Evolutionary conservation across 495 filamentous ascomycete species (phyloP).

Genomic region (Penicillium turbatum): DNA sequence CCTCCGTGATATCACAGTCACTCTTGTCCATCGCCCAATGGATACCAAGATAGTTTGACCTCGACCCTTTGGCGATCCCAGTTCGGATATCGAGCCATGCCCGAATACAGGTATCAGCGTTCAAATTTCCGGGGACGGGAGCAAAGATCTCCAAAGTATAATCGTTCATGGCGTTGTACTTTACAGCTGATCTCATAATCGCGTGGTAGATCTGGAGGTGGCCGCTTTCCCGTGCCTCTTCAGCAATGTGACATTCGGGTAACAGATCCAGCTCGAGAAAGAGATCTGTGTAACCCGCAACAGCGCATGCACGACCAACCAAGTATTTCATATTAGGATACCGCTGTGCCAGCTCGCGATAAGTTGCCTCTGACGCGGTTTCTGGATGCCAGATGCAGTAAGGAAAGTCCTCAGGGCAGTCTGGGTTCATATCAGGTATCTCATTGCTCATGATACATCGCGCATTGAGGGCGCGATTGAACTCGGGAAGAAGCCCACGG

Average conservation of each 20-base stretch:
- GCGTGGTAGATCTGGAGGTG: not conserved
- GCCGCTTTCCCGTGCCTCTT: slow-evolving; percentile 7
- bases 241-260: slow-evolving; percentile 20
- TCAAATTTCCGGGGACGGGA: not conserved
- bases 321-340: slow-evolving; percentile 16
- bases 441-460: not conserved
- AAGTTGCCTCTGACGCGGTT: slow-evolving; percentile 25
- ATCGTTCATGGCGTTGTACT: not conserved
- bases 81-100: not conserved
- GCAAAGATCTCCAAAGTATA: not conserved
- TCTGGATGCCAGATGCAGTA: slow-evolving; percentile 31
- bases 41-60: not conserved
- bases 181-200: not conserved
- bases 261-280: slow-evolving; percentile 22
- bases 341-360: slow-evolving; percentile 13
- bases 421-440: not conserved
- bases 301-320: slow-evolving; percentile 22
- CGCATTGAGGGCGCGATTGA: too few relatives aligned
- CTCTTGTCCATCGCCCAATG: not conserved
- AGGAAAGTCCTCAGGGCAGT: not conserved
- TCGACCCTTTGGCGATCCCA: not conserved
- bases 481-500: too few relatives aligned
- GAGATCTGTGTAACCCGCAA: slow-evolving; percentile 17
- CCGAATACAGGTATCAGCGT: not conserved
- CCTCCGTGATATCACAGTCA: not conserved